Percentiles rank a stretch among this genome's conserved stretches.
These are phyloP conservation scores for Exobasidium cylindrosporum DNA, from an alignment of 1,284 basidiomycete genomes.

Conservation along the genomic window DNA sequence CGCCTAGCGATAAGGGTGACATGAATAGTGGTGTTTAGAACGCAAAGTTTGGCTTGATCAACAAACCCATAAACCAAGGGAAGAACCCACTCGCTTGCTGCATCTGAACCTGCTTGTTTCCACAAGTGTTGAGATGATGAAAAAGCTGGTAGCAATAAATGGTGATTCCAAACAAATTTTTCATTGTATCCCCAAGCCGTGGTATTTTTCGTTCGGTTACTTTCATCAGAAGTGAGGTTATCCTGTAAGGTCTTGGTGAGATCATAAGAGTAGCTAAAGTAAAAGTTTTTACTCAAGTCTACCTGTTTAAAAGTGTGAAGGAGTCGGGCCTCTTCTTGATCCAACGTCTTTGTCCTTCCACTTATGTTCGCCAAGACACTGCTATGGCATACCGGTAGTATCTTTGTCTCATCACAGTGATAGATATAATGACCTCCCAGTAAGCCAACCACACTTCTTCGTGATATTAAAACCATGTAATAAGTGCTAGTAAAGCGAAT, in stretches of 20 bases:
- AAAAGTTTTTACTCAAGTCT: conserved; percentile 97
- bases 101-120: conserved; percentile 14
- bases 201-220: conserved; percentile 1
- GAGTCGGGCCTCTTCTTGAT: conserved; percentile 58
- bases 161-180: conserved; percentile 93
- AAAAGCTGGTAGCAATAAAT: conserved; percentile 71
- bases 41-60: conserved; percentile 93
- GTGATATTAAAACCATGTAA: conserved; percentile 67
- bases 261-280: conserved; percentile 97
- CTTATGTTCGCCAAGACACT: conserved; percentile 32
- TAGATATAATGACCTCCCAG: conserved; percentile 96
- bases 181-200: conserved; percentile 69
- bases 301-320: conserved; percentile 95
- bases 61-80: conserved; percentile 94
- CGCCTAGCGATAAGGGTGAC: conserved; percentile 89
- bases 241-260: conserved; percentile 90
- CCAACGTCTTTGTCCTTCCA: conserved; percentile 41
- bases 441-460: conserved; percentile 85
- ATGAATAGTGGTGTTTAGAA: conserved; percentile 85
- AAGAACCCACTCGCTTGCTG: conserved; percentile 72
- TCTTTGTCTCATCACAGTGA: conserved; percentile 89
- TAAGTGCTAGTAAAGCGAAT: conserved; percentile 54
- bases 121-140: conserved; percentile 26
- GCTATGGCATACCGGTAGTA: conserved; percentile 62
- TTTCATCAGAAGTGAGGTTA: conserved; percentile 70